Evolutionary conservation across 2,329 filamentous ascomycete genomes (phyloP).

Genomic region (Coniochaeta sp.): DNA sequence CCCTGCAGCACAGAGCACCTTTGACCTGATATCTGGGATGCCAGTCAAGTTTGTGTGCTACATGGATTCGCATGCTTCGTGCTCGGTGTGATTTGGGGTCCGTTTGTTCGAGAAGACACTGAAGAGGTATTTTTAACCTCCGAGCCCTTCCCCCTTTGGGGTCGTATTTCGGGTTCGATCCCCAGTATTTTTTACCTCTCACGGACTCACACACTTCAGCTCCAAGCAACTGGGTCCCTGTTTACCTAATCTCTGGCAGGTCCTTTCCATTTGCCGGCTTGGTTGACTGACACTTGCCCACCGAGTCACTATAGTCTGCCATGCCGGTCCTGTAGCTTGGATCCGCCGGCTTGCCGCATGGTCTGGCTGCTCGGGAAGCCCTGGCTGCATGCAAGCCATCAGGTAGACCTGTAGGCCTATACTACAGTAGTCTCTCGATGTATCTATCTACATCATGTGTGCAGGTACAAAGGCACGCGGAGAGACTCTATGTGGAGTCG

Average conservation of each 20-base stretch:
- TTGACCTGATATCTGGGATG: neutral
- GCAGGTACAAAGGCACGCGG: neutral
- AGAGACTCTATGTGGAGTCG: neutral
- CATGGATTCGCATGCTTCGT: neutral
- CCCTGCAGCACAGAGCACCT: neutral
- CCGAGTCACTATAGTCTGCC: conserved; percentile 9
- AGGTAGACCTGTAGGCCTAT: neutral
- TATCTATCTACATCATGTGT: neutral
- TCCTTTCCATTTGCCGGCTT: neutral
- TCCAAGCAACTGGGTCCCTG: neutral
- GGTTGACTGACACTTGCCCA: conserved; percentile 1
- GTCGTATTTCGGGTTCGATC: conserved; percentile 8
- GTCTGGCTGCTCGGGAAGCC: neutral
- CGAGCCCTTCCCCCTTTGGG: neutral
- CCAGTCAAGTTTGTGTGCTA: neutral
- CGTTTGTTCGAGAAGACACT: neutral
- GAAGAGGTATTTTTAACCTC: neutral
- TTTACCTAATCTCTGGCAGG: conserved; percentile 12
- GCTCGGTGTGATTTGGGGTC: neutral
- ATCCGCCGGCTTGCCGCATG: conserved; percentile 6
- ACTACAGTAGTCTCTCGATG: neutral
- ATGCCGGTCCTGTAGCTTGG: conserved; percentile 10
- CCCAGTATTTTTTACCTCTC: neutral
- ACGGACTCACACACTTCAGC: neutral
- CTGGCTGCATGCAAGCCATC: neutral